Percentiles rank a stretch among this genome's conserved stretches.
Evolutionary conservation across 768 basidiomycete species (phyloP).

Genomic region (Exsudoporus frostii): DNA sequence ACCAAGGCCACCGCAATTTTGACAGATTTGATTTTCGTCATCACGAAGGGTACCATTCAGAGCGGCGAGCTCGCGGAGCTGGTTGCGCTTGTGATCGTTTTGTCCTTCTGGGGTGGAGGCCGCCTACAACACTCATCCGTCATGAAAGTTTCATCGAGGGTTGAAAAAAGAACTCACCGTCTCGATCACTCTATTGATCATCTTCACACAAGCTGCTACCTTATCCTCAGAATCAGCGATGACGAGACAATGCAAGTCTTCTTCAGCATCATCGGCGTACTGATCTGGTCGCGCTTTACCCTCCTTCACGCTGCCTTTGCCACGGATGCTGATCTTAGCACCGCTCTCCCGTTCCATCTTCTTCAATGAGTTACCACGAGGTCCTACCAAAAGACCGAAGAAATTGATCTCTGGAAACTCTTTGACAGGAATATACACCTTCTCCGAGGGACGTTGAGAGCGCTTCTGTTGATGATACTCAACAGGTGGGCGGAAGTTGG

Average conservation of each 20-base stretch:
- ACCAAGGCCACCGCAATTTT: conserved; percentile 91
- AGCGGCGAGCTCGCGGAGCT: conserved; percentile 95
- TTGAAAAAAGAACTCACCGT: conserved; percentile 57
- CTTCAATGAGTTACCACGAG: conserved; percentile 98
- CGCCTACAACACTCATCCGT: conserved; percentile 51
- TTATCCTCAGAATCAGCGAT: conserved; percentile 91
- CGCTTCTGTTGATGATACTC: conserved; percentile 96
- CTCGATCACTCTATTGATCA: conserved; percentile 98
- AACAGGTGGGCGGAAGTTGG: conserved; percentile 94
- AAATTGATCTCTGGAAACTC: conserved; percentile 99
- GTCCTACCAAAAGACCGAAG: conserved; percentile 96
- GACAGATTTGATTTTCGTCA: conserved; percentile 99
- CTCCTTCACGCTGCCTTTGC: conserved; percentile 98
- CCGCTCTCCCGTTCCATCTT: conserved; percentile 99
- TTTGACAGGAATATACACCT: conserved; percentile 99
- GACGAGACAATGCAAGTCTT: conserved; percentile 97
- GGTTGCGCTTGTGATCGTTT: conserved; percentile 99
- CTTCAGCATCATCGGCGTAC: conserved; percentile 94
- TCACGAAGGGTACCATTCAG: conserved; percentile 98
- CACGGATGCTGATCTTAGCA: conserved; percentile 97
- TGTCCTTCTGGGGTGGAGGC: conserved; percentile 99
- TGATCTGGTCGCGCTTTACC: conserved; percentile 95
- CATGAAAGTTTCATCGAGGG: background rate
- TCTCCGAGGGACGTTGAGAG: conserved; percentile 90
- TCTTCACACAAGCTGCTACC: conserved; percentile 83